Percentiles rank a stretch among this genome's conserved stretches.
Evolutionary conservation across 768 basidiomycete genomes (phyloP).

Genomic region (Daedalea quercina): DNA sequence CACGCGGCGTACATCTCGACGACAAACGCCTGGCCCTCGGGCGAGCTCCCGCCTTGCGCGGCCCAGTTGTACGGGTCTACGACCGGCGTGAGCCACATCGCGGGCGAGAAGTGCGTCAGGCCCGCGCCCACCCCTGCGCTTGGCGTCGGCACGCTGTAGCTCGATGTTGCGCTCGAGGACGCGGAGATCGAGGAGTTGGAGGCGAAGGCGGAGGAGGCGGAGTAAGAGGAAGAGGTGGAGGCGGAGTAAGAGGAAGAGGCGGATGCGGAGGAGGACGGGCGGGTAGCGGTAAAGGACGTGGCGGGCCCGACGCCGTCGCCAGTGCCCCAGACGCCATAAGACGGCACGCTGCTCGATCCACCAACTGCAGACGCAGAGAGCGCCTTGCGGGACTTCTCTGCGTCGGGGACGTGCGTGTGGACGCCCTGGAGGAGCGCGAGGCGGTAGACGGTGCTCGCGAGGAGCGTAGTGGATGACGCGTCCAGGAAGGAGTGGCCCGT

Average conservation of each 20-base stretch:
- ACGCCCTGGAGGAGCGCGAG: slow-evolving; percentile 48
- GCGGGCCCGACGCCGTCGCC: slow-evolving; percentile 3
- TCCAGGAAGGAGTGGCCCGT: slow-evolving; percentile 53
- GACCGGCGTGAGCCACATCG: slow-evolving; percentile 72
- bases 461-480: slow-evolving; percentile 62
- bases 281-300: not conserved
- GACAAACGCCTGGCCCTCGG: slow-evolving; percentile 79
- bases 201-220: not conserved
- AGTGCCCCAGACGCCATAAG: not conserved
- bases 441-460: slow-evolving; percentile 74
- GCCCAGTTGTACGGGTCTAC: slow-evolving; percentile 61
- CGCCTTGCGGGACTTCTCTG: slow-evolving; percentile 47
- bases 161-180: not conserved
- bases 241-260: slow-evolving; percentile 11
- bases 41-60: slow-evolving; percentile 42
- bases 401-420: slow-evolving; percentile 44
- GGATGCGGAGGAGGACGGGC: not conserved
- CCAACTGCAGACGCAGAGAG: slow-evolving; percentile 10
- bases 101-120: slow-evolving; percentile 42
- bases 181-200: not conserved
- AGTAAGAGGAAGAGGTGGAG: slow-evolving; percentile 7
- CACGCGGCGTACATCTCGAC: slow-evolving; percentile 70
- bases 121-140: slow-evolving; percentile 7
- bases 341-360: slow-evolving; percentile 8
- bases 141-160: slow-evolving; percentile 1